Percentiles rank a stretch among this genome's conserved stretches.
Evolutionary conservation across 2,329 filamentous ascomycete species (phyloP).

Genomic region (Chaetomiaceae sp.): DNA sequence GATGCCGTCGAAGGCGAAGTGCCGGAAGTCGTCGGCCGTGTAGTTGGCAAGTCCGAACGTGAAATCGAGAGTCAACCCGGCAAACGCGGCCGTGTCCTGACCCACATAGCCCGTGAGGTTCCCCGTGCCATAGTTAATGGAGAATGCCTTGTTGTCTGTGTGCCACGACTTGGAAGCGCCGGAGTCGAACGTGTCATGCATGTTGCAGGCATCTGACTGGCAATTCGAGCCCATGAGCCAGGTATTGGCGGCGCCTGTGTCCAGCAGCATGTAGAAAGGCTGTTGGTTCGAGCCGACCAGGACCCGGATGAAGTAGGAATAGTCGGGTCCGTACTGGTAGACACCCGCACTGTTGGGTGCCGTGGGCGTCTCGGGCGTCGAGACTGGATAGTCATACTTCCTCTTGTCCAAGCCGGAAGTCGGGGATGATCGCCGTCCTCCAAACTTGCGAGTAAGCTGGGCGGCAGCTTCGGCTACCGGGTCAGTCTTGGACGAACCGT

Average conservation of each 20-base stretch:
- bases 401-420: constrained; percentile 33
- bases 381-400: constrained; percentile 44
- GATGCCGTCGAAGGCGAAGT: constrained; percentile 84
- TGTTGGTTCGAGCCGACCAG: constrained; percentile 51
- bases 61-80: constrained; percentile 58
- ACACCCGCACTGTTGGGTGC: constrained; percentile 49
- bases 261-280: constrained; percentile 57
- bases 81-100: constrained; percentile 63
- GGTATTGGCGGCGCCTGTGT: constrained; percentile 65
- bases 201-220: constrained; percentile 57
- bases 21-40: constrained; percentile 68
- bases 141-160: constrained; percentile 50
- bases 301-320: constrained; percentile 59
- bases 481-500: constrained; percentile 33
- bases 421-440: constrained; percentile 23
- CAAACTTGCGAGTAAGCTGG: constrained; percentile 39
- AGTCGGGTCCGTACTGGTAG: constrained; percentile 61
- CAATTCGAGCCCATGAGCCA: constrained; percentile 80
- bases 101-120: constrained; percentile 62
- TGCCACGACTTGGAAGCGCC: constrained; percentile 61
- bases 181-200: constrained; percentile 66
- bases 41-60: constrained; percentile 68
- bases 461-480: constrained; percentile 36
- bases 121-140: constrained; percentile 72
- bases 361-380: constrained; percentile 42